A percentile compares a stretch with the other conserved stretches of the same genome.
phyloP scores from a whole-genome alignment of 2,329 filamentous ascomycete genomes.

The Biscogniauxia mediterranea region DNA sequence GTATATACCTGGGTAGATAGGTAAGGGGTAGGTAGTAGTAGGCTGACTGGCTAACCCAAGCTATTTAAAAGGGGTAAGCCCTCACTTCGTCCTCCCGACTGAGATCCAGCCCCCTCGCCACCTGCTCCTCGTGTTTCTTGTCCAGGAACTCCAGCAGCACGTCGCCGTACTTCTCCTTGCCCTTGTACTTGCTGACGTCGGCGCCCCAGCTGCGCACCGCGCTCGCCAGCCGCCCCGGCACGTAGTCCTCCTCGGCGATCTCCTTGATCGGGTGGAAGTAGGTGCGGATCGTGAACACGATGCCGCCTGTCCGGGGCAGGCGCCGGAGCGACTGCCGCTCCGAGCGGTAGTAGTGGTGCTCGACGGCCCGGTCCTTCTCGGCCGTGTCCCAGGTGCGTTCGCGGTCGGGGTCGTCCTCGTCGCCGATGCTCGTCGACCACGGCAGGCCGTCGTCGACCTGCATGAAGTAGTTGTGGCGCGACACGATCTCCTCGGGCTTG shows the following conservation, averaged over 20 bases:
- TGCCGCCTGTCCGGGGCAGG: conserved; percentile 54
- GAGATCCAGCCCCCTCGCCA: conserved; percentile 63
- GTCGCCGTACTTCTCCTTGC: conserved; percentile 69
- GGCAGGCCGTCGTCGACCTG: conserved; percentile 77
- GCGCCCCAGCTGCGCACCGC: conserved; percentile 79
- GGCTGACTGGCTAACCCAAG: background rate
- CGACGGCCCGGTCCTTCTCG: conserved; percentile 68
- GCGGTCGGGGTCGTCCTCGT: conserved; percentile 57
- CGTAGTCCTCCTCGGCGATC: conserved; percentile 68
- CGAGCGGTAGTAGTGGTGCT: conserved; percentile 74
- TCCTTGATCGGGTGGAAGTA: conserved; percentile 73
- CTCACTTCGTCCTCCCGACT: conserved; percentile 30
- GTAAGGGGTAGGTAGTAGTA: too few species aligned
- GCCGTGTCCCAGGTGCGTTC: conserved; percentile 71
- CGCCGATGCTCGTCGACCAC: conserved; percentile 75
- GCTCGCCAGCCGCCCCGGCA: conserved; percentile 74
- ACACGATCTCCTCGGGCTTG: conserved; percentile 61
- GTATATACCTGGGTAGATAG: too few species aligned
- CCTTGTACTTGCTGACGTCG: conserved; percentile 76
- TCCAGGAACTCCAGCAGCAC: conserved; percentile 78
- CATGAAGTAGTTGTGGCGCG: conserved; percentile 81
- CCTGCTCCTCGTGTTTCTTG: conserved; percentile 68
- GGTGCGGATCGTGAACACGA: conserved; percentile 76
- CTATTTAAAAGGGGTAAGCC: conserved; percentile 28
- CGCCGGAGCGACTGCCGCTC: conserved; percentile 70